Evolutionary conservation across 768 basidiomycete genomes (phyloP), one percentile per base, ranked within the genome.

Genomic region (Hericium alpestre): DNA sequence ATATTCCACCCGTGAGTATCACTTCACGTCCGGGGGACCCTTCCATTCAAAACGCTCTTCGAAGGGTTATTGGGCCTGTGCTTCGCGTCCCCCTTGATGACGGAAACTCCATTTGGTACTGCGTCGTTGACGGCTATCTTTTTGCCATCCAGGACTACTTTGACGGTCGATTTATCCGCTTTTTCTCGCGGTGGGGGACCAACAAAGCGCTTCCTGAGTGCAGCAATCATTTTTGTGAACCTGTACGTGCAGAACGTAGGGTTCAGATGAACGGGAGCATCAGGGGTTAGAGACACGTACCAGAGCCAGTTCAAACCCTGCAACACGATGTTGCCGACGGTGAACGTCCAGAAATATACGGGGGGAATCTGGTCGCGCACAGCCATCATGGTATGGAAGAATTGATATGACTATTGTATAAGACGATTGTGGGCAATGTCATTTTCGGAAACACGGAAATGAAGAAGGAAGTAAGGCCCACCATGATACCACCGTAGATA

Each of bases 241-340:
- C 88, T 87, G 50, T 8, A 12, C n/a, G 38, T n/a, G 50, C 16
- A 47, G 51, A 10, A 51, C 6, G 23, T 16, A 16, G 16, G 23
- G 5, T 22, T 23, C 18, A 25, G 2, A 52, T 20, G 12, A 49
- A 50, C 15, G 54, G 38, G 11, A 39, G 38, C 18, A 15, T 37
- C 25, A 38, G 16, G 25, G 16, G 10, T 10, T 37, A 23, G n/a
- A 40, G 22, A 39, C 2, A 66, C 71, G 57, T 54, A 90, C 89
- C 90, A 92, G 63, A 84, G 75, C 76, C 83, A 83, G 68, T 93
- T 94, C 22, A 94, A 73, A 3, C 75, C 73, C 63, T 90, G 84
- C 10, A 93, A 73, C 38, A 82, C 64, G 38, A 87, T 56, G 64
- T 89, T 90, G 16, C 83, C 86, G 4, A 65, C 46, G 1, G 77